Evolutionary conservation across 805 yeast genomes (phyloP).

Genomic region (Tetrapisispora nanseiensis): DNA sequence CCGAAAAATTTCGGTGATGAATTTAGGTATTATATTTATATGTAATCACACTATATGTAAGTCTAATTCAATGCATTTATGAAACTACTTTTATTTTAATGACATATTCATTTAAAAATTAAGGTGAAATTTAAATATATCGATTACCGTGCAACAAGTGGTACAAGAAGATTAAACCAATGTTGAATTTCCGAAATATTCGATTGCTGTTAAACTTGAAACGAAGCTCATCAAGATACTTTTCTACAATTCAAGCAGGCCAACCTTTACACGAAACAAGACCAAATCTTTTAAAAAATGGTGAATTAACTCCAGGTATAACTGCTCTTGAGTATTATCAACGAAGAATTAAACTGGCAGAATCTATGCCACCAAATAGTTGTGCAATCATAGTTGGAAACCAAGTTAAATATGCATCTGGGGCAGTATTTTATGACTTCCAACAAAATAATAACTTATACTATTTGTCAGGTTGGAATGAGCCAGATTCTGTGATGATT

Average conservation of each 20-base stretch:
- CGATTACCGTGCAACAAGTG: too few relatives aligned
- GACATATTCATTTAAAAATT: too few relatives aligned
- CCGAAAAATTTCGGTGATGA: not conserved
- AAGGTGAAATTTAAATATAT: too few relatives aligned
- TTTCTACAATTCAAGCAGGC: slow-evolving; percentile 43
- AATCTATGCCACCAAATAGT: slow-evolving; percentile 50
- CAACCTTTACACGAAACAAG: slow-evolving; percentile 85
- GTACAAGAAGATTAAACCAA: too few relatives aligned
- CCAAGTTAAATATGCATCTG: slow-evolving; percentile 69
- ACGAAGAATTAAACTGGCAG: slow-evolving; percentile 54
- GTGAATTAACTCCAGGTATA: slow-evolving; percentile 84
- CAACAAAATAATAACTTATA: slow-evolving; percentile 86
- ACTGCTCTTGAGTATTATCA: slow-evolving; percentile 71
- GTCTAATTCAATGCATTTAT: too few relatives aligned
- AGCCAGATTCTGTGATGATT: slow-evolving; percentile 67
- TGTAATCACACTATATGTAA: too few relatives aligned
- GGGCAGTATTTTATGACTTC: slow-evolving; percentile 83
- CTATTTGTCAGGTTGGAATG: slow-evolving; percentile 87
- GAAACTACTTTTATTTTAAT: too few relatives aligned
- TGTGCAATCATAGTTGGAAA: slow-evolving; percentile 69
- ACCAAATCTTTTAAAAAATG: slow-evolving; percentile 61
- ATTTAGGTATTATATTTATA: not conserved
- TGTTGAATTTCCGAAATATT: not conserved
- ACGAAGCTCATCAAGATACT: slow-evolving; percentile 9
- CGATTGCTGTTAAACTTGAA: too few relatives aligned